A percentile compares a stretch with the other conserved stretches of the same genome.
Evolutionary conservation across 2,329 filamentous ascomycete genomes (phyloP).

Genomic region (Pseudogymnoascus sp.): DNA sequence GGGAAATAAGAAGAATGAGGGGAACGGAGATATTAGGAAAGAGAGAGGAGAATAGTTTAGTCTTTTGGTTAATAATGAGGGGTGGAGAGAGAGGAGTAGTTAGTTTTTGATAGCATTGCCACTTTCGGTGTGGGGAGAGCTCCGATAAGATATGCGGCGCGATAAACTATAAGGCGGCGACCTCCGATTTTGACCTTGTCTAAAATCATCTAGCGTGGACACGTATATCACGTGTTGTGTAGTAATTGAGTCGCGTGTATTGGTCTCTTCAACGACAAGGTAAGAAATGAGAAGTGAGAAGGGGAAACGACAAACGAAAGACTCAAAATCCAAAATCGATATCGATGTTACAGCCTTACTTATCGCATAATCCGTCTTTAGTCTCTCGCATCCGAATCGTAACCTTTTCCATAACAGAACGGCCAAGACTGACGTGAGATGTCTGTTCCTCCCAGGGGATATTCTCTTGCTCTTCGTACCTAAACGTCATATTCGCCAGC

Average conservation of each 20-base stretch:
- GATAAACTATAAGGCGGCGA: background rate
- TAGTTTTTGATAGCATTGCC: background rate
- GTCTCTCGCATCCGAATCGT: background rate
- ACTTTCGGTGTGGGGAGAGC: constrained; percentile 6
- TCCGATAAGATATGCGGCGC: background rate
- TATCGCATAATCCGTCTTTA: too few relatives aligned
- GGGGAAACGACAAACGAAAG: background rate
- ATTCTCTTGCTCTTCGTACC: background rate
- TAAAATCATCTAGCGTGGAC: background rate
- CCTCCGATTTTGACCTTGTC: background rate
- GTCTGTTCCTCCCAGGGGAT: background rate
- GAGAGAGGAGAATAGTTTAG: constrained; percentile 1
- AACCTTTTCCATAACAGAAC: background rate
- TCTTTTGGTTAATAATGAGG: background rate
- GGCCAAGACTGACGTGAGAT: background rate
- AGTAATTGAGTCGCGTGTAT: background rate
- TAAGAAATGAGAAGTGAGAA: background rate
- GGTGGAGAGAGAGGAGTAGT: background rate
- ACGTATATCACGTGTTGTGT: background rate
- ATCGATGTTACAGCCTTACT: background rate
- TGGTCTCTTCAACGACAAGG: background rate
- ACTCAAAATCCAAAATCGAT: background rate
- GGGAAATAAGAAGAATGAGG: background rate
- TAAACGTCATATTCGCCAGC: background rate
- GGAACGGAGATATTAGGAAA: constrained; percentile 1